Evolutionary conservation across 192 early-diverging fungal genomes (phyloP).

Genomic region (Backusella tarrabulga): DNA sequence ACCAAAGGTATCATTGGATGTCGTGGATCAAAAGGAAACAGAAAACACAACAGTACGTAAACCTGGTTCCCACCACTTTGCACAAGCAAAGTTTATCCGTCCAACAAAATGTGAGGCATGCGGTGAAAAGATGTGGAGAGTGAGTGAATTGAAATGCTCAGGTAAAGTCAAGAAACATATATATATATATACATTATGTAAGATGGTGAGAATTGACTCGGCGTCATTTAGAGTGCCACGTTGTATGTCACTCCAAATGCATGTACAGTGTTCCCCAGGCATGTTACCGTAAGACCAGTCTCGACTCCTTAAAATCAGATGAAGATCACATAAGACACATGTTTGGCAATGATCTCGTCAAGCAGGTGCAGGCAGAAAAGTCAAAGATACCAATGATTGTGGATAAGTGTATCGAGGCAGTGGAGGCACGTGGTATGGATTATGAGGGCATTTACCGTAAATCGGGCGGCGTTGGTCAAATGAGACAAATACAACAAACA

Average conservation of each 20-base stretch:
- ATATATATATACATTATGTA: too few relatives aligned
- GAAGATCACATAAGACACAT: slow-evolving; percentile 29
- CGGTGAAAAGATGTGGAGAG: slow-evolving; percentile 51
- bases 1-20: slow-evolving; percentile 2
- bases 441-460: slow-evolving; percentile 81
- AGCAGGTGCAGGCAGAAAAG: slow-evolving; percentile 57
- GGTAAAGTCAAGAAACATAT: slow-evolving; percentile 30
- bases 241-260: slow-evolving; percentile 45
- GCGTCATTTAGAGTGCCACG: slow-evolving; percentile 39
- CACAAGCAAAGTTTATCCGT: slow-evolving; percentile 33
- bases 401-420: slow-evolving; percentile 65
- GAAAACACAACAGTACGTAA: neutral
- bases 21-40: neutral
- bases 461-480: slow-evolving; percentile 69
- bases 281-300: slow-evolving; percentile 24
- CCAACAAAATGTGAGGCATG: slow-evolving; percentile 49
- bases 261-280: slow-evolving; percentile 17
- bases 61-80: slow-evolving; percentile 24
- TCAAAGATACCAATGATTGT: slow-evolving; percentile 64
- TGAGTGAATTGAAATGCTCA: slow-evolving; percentile 44
- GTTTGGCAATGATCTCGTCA: slow-evolving; percentile 70
- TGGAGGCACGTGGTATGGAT: slow-evolving; percentile 60
- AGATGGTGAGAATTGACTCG: neutral
- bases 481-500: slow-evolving; percentile 59
- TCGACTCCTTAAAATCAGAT: neutral